Evolutionary conservation across 2,329 filamentous ascomycete species (phyloP).

Genomic region (Scleromitrula shiraiana): DNA sequence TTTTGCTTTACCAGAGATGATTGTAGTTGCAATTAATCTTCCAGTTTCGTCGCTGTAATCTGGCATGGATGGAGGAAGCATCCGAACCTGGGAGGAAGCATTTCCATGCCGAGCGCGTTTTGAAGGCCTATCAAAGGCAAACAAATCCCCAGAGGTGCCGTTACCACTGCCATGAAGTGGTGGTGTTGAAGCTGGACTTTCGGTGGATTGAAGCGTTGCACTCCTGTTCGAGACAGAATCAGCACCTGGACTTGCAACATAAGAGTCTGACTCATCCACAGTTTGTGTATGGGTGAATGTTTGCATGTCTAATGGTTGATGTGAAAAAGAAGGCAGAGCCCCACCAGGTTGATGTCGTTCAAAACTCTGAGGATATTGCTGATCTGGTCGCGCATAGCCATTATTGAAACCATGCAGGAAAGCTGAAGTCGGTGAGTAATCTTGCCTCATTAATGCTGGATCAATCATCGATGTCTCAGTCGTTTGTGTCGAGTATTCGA

Average conservation of each 20-base stretch:
- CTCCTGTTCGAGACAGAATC: slow-evolving; percentile 13
- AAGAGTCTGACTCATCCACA: slow-evolving; percentile 17
- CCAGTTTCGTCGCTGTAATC: background rate
- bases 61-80: slow-evolving; percentile 1
- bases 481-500: background rate
- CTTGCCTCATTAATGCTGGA: slow-evolving; percentile 12
- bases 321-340: slow-evolving; percentile 7
- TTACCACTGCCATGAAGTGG: slow-evolving; percentile 11
- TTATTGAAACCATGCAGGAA: slow-evolving; percentile 2
- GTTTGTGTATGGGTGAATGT: slow-evolving; percentile 10
- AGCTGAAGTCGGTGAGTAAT: slow-evolving; percentile 6
- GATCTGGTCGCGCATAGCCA: slow-evolving; percentile 3
- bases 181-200: slow-evolving; percentile 15
- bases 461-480: slow-evolving; percentile 15
- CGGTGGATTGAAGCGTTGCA: slow-evolving; percentile 8
- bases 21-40: too few relatives aligned
- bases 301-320: slow-evolving; percentile 5
- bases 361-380: slow-evolving; percentile 20
- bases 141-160: slow-evolving; percentile 2
- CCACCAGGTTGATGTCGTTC: slow-evolving; percentile 17
- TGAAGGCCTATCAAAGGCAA: slow-evolving; percentile 11
- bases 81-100: background rate
- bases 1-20: background rate
- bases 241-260: slow-evolving; percentile 13
- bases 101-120: slow-evolving; percentile 21